phyloP scores from a whole-genome alignment of 202 grass and related monocot genomes.

The Schoenoplectus tabernaemontani region DNA sequence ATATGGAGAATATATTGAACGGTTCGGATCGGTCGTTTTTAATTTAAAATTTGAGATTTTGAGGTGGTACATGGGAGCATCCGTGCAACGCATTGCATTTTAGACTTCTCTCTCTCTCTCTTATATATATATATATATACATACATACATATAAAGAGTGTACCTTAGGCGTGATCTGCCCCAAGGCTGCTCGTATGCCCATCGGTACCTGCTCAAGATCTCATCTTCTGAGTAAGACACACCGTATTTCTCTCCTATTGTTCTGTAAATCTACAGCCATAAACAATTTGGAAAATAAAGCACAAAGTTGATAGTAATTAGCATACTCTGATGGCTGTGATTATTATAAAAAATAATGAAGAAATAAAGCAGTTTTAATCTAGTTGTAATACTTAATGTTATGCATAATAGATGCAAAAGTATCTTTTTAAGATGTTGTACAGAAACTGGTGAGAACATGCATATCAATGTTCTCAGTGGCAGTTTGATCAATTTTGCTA shows the following conservation, averaged over 20 bases:
- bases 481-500: no score
- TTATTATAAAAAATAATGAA: background rate
- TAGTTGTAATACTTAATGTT: background rate
- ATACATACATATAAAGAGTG: background rate
- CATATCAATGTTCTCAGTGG: no score
- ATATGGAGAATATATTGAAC: no score
- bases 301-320: background rate
- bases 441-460: no score
- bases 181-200: slow-evolving; percentile 78
- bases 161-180: slow-evolving; percentile 83
- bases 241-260: slow-evolving; percentile 81
- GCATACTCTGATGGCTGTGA: no score
- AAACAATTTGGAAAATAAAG: slow-evolving; percentile 13
- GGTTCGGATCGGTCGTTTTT: no score
- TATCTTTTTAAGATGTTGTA: background rate
- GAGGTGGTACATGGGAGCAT: no score
- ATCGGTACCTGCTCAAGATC: slow-evolving; percentile 60
- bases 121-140: no score
- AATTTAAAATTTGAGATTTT: no score
- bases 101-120: no score
- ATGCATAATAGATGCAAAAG: background rate
- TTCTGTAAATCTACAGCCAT: slow-evolving; percentile 56
- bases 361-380: background rate
- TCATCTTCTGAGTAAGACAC: slow-evolving; percentile 80
- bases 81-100: no score